A percentile compares a stretch with the other conserved stretches of the same genome.
phyloP scores from a whole-genome alignment of 2,329 filamentous ascomycete genomes.

The Colletotrichum theobromicola region DNA sequence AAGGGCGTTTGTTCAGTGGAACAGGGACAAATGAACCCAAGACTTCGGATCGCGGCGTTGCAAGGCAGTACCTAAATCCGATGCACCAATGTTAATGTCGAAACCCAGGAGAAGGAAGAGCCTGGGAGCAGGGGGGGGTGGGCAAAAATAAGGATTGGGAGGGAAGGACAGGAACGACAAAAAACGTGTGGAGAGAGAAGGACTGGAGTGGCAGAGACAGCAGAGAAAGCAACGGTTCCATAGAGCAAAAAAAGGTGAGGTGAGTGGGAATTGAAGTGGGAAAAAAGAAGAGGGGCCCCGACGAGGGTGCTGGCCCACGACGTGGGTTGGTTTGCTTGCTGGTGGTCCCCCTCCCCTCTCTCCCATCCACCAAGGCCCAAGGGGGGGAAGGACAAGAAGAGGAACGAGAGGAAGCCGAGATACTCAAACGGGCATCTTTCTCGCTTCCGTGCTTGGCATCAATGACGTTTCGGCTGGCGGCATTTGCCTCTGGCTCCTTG shows the following conservation, averaged over 20 bases:
- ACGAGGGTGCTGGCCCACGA: neutral
- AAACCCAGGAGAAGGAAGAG: neutral
- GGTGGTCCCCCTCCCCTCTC: neutral
- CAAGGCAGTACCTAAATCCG: neutral
- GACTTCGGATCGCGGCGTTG: constrained; percentile 10
- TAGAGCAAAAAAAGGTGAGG: neutral
- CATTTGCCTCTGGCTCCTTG: constrained; percentile 1
- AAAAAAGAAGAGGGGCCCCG: neutral
- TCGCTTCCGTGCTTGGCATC: constrained; percentile 21
- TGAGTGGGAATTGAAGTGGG: constrained; percentile 1
- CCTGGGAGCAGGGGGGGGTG: constrained; percentile 1
- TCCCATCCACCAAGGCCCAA: too few species aligned
- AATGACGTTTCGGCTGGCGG: constrained; percentile 22
- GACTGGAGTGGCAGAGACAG: neutral
- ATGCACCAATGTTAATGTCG: constrained; percentile 5
- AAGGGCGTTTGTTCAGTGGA: constrained; percentile 4
- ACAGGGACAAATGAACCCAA: constrained; percentile 8
- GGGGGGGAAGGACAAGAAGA: constrained; percentile 2
- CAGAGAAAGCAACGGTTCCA: neutral
- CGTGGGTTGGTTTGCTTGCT: neutral
- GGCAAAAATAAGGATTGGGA: neutral
- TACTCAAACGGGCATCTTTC: constrained; percentile 21
- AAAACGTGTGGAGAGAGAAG: constrained; percentile 1
- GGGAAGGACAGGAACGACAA: neutral
- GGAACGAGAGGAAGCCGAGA: constrained; percentile 17